These are phyloP conservation scores for Metschnikowia lochheadii DNA, from an alignment of 805 yeast species.

Conservation along the genomic window DNA sequence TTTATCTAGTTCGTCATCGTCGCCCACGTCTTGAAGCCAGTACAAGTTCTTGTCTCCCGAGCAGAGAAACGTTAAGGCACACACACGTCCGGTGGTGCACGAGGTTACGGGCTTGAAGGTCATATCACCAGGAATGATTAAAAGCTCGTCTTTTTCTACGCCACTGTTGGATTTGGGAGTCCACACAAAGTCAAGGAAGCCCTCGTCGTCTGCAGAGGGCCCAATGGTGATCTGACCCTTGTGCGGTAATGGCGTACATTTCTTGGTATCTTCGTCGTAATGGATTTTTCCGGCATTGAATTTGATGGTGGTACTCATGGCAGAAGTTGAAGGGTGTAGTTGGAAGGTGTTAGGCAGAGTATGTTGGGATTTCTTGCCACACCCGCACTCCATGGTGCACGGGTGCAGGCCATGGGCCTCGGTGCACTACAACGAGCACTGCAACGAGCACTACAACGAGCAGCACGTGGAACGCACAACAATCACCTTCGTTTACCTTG, in stretches of 20 bases:
- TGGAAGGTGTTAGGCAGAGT: not conserved
- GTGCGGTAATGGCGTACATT: conserved; percentile 65
- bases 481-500: not conserved
- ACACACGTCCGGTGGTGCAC: conserved; percentile 75
- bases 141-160: conserved; percentile 54
- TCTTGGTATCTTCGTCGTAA: conserved; percentile 55
- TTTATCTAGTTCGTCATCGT: conserved; percentile 54
- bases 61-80: conserved; percentile 57
- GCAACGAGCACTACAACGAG: too few relatives aligned
- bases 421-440: too few relatives aligned
- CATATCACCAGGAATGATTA: conserved; percentile 83
- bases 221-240: conserved; percentile 63
- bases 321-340: not conserved
- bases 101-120: conserved; percentile 66
- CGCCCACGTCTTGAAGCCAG: conserved; percentile 78
- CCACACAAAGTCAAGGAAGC: conserved; percentile 70
- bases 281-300: conserved; percentile 80
- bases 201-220: conserved; percentile 66
- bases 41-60: conserved; percentile 57
- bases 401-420: not conserved
- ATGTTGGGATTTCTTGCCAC: not conserved
- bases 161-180: conserved; percentile 53
- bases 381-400: conserved; percentile 1
- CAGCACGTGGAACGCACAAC: not conserved
- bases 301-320: conserved; percentile 29